Evolutionary conservation across 2,329 filamentous ascomycete species (phyloP).

Genomic region (Sarocladium kiliense): DNA sequence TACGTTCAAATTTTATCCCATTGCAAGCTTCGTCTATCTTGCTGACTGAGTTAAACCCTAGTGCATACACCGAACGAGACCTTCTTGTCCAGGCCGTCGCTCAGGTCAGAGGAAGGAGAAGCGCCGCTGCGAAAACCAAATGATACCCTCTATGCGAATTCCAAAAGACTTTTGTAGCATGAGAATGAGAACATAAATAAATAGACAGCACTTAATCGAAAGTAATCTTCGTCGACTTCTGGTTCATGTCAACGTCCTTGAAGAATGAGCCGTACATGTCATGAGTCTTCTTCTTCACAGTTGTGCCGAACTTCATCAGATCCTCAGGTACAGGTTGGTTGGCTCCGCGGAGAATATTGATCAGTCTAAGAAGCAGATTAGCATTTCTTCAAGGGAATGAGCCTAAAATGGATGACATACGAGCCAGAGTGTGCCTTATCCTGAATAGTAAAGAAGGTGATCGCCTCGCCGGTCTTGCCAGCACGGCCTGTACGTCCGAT

Average conservation of each 20-base stretch:
- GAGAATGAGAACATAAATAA: not conserved
- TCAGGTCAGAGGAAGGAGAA: slow-evolving; percentile 2
- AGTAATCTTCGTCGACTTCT: slow-evolving; percentile 85
- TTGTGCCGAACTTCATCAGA: slow-evolving; percentile 91
- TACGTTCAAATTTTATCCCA: slow-evolving; percentile 39
- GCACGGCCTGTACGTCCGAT: slow-evolving; percentile 94
- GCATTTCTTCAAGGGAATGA: slow-evolving; percentile 11
- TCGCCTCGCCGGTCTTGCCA: slow-evolving; percentile 80
- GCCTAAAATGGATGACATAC: slow-evolving; percentile 46
- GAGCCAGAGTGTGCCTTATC: slow-evolving; percentile 89
- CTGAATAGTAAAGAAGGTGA: slow-evolving; percentile 91
- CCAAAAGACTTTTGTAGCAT: slow-evolving; percentile 1
- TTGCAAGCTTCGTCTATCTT: not conserved
- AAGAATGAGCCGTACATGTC: slow-evolving; percentile 93
- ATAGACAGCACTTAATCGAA: slow-evolving; percentile 56
- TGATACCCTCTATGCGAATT: slow-evolving; percentile 6
- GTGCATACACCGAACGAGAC: slow-evolving; percentile 47
- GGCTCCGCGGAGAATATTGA: slow-evolving; percentile 93
- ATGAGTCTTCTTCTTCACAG: slow-evolving; percentile 98
- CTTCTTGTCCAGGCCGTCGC: slow-evolving; percentile 33
- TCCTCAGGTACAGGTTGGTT: slow-evolving; percentile 87
- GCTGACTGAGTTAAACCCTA: slow-evolving; percentile 22
- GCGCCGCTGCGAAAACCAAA: slow-evolving; percentile 6
- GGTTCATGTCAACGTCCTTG: slow-evolving; percentile 80
- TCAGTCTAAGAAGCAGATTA: slow-evolving; percentile 50